Evolutionary conservation across 1,284 basidiomycete genomes (phyloP).

Genomic region (Vanrija sp.): DNA sequence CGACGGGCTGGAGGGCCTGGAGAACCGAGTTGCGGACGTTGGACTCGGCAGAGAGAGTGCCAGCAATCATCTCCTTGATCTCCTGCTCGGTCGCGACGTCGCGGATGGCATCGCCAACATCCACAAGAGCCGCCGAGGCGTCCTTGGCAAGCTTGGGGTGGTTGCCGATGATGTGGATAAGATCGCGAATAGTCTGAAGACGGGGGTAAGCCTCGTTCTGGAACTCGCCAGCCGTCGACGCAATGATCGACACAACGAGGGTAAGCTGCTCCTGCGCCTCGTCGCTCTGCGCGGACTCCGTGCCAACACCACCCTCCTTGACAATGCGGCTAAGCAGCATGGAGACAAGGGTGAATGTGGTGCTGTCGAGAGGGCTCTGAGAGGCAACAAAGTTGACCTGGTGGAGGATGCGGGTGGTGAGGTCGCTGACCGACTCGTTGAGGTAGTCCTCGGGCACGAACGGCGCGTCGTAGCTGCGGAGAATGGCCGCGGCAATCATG

Average conservation of each 20-base stretch:
- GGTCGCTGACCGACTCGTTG: conserved; percentile 59
- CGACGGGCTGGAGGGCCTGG: conserved; percentile 89
- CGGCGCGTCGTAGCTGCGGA: conserved; percentile 64
- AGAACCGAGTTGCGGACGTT: conserved; percentile 85
- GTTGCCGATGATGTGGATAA: conserved; percentile 70
- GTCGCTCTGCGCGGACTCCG: conserved; percentile 59
- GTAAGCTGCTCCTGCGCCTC: conserved; percentile 82
- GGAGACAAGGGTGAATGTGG: conserved; percentile 77
- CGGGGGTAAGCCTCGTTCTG: conserved; percentile 68
- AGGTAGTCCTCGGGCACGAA: conserved; percentile 69
- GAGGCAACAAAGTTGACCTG: conserved; percentile 78
- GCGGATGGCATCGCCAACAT: conserved; percentile 78
- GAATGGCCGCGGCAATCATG: conserved; percentile 74
- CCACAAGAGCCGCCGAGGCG: conserved; percentile 75
- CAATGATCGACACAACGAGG: conserved; percentile 77
- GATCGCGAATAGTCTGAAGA: conserved; percentile 62
- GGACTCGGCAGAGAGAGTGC: conserved; percentile 80
- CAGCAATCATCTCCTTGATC: conserved; percentile 63
- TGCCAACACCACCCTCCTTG: conserved; percentile 62
- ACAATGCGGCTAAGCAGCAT: conserved; percentile 74
- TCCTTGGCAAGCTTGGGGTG: conserved; percentile 83
- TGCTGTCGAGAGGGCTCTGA: conserved; percentile 74
- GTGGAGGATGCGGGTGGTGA: conserved; percentile 82
- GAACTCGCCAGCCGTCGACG: conserved; percentile 76
- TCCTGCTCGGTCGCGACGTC: conserved; percentile 63